Evolutionary conservation across 805 yeast species (phyloP), one percentile per base, ranked within the genome.

Genomic region (Zygotorulaspora chibaensis): DNA sequence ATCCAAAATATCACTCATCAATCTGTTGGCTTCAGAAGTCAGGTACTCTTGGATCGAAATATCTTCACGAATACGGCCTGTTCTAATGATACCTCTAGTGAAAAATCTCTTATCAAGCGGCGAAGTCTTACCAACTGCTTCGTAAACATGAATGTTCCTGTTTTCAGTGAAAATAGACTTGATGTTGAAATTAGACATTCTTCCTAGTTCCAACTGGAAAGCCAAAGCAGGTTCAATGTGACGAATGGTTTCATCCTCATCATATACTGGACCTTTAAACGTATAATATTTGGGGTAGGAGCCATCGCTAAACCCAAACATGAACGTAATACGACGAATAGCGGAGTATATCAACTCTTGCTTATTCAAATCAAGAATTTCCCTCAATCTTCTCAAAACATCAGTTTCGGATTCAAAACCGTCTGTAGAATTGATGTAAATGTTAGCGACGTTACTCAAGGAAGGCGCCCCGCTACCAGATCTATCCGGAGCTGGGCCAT

Each of bases 171-270:
- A 86, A 45, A 91, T 87, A 42, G 96, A 98, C 66, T 84, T 88
- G 70, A 91, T 87, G 72, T 87, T 83, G 73, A 93, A 93, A 74
- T 93, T 95, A 37, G 95, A 87, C 70, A 93, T 76, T 72, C 98
- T 83, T 60, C 87, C 91, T 53, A 93, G 77, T 71, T 93, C 99
- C 56, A 93, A 78, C 74, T 93, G 99, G 85, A 82, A 93, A 42
- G 99, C 98, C 60, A 91, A 76, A 35, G 98, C 96, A 18, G 99
- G 99, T 69, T 93, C 98, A 57, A 93, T 89, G 66, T 93, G 97
- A 74, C 99, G 89, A 66, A 93, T 86, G 16, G 90, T 90, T 69
- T 83, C 81, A 72, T 93, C 96, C 72, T 93, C 99, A 29, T 58
- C 61, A 65, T 85, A 93, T 30, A 76, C 76, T 42, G 95, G 95